Conservation (phyloP, 768 basidiomycete genomes). For the Cytidiella melzeri region DNA sequence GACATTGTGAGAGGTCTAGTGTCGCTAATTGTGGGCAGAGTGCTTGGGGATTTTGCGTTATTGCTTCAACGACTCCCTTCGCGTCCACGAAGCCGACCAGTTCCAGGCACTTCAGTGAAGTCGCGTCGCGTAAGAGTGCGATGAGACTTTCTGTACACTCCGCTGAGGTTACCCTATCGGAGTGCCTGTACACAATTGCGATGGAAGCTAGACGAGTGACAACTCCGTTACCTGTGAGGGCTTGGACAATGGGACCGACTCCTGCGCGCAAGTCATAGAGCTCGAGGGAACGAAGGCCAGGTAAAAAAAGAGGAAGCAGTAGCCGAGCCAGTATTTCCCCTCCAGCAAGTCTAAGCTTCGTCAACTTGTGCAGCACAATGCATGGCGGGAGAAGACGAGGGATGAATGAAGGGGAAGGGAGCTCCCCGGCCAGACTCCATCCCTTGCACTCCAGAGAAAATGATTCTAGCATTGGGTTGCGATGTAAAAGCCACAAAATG, state of each 20-base stretch:
- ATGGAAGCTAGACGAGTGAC: neutral
- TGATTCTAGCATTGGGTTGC: neutral
- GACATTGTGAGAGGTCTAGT: neutral
- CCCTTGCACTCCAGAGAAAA: neutral
- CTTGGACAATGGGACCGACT: no score
- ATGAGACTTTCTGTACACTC: no score
- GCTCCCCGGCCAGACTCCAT: neutral
- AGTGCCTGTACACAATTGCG: neutral
- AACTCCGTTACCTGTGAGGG: neutral
- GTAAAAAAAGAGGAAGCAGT: no score
- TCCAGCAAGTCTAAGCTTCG: neutral
- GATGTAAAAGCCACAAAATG: neutral
- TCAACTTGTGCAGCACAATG: neutral
- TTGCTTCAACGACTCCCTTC: neutral
- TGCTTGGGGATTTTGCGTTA: neutral
- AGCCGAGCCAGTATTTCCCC: neutral
- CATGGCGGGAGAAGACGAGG: neutral
- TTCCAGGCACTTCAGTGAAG: neutral
- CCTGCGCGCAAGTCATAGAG: no score
- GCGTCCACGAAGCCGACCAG: neutral
- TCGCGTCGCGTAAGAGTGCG: neutral
- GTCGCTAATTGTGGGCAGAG: neutral
- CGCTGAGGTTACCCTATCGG: no score
- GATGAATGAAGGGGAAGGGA: neutral
- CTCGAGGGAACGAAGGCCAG: no score